Percentiles rank a stretch among this genome's conserved stretches.
Conservation (phyloP, 805 yeast genomes). For the Nematodospora valgi region DNA sequence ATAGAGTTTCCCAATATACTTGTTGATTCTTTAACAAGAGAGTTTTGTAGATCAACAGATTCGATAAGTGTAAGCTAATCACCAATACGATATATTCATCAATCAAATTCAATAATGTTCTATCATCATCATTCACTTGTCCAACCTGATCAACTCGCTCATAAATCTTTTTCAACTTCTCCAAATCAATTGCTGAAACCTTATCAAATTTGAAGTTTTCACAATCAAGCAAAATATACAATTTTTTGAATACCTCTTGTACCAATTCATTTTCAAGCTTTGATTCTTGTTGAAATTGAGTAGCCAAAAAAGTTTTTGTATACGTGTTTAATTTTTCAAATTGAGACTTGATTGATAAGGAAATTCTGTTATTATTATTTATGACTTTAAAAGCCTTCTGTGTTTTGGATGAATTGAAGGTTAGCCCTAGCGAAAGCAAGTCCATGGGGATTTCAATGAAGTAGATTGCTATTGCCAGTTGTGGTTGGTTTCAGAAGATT, state of each 20-base stretch:
- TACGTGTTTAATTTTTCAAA: conserved; percentile 19
- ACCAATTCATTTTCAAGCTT: conserved; percentile 2
- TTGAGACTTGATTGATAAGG: conserved; percentile 20
- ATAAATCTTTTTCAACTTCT: conserved; percentile 11
- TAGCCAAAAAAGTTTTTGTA: conserved; percentile 21
- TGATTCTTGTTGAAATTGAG: conserved; percentile 11
- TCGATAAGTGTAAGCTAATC: conserved; percentile 27
- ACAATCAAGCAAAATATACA: conserved; percentile 19
- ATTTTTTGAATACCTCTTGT: conserved; percentile 21
- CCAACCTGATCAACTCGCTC: conserved; percentile 5
- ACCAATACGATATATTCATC: conserved; percentile 22
- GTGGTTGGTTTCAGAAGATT: too few species aligned
- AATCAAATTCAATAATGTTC: conserved; percentile 14
- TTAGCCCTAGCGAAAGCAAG: conserved; percentile 11
- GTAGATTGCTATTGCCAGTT: background rate
- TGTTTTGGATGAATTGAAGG: conserved; percentile 6
- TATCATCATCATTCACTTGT: conserved; percentile 4
- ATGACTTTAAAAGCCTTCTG: conserved; percentile 16
- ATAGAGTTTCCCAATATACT: conserved; percentile 33
- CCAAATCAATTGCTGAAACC: conserved; percentile 10
- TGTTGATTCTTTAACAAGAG: conserved; percentile 28
- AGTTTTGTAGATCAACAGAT: conserved; percentile 31
- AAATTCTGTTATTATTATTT: conserved; percentile 30
- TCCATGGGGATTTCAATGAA: too few species aligned
- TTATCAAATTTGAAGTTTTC: conserved; percentile 17